A percentile compares a stretch with the other conserved stretches of the same genome.
These are phyloP conservation scores for Amanita pallidorosea DNA, from an alignment of 768 basidiomycete species.

Conservation along the genomic window DNA sequence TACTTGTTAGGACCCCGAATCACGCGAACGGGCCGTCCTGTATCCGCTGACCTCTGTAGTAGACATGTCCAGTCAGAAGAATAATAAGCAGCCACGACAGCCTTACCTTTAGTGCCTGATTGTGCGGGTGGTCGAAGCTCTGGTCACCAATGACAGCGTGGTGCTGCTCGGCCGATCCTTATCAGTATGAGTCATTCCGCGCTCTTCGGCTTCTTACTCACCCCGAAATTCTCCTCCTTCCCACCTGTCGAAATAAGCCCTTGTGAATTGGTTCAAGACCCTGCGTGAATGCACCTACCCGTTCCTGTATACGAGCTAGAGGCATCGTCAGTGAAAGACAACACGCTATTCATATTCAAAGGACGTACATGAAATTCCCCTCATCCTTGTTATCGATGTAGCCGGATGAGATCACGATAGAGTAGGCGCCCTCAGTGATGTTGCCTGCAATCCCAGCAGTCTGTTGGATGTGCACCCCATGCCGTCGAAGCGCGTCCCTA, in stretches of 20 bases:
- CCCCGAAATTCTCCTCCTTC: conserved; percentile 2
- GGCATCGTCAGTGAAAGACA: neutral
- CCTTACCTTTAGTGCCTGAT: conserved; percentile 21
- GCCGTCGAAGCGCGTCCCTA: conserved; percentile 16
- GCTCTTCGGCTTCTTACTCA: conserved; percentile 4
- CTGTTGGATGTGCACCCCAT: conserved; percentile 17
- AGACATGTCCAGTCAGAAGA: neutral
- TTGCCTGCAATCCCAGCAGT: conserved; percentile 27
- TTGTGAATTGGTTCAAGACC: neutral
- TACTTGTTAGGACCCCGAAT: conserved; percentile 21
- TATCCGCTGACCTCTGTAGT: conserved; percentile 21
- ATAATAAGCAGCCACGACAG: neutral
- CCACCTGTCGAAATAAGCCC: neutral
- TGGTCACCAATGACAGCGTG: conserved; percentile 21
- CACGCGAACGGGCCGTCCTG: conserved; percentile 26
- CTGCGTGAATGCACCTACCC: conserved; percentile 13
- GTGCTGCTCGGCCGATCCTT: neutral
- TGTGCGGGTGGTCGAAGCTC: conserved; percentile 21
- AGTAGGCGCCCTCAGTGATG: conserved; percentile 22
- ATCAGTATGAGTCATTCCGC: neutral
- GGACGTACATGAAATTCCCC: conserved; percentile 26
- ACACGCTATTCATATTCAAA: neutral
- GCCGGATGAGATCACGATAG: conserved; percentile 26
- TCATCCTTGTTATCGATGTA: conserved; percentile 31
- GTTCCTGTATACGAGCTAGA: conserved; percentile 29